Evolutionary conservation across 2,329 filamentous ascomycete genomes (phyloP), one percentile per base, ranked within the genome.

Genomic region (Periconia sp.): DNA sequence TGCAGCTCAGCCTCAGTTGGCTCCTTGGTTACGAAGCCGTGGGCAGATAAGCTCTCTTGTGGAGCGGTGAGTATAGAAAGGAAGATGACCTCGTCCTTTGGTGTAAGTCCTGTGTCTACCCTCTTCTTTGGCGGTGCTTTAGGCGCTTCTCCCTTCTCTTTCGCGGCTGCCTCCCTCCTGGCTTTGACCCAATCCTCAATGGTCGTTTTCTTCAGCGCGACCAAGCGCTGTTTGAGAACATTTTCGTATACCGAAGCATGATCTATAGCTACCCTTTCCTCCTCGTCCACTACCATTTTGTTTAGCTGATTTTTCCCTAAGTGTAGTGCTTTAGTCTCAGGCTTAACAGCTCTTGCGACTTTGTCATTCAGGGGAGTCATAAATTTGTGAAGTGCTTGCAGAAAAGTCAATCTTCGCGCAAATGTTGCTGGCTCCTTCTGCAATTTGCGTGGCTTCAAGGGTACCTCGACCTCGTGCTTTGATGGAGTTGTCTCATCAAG

Each of bases 161-260:
- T 54, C 36, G 59, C 50, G 21, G 61, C 22, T 28, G 60, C 50
- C 26, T 68, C 63, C 19, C 61, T 59, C 22, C 82, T 75, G 50
- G 86, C 83, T 21, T 82, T 78, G 46, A 82, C 81, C 89, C 92
- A 97, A 33, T 88, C 80, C 3, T 79, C 76, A 3, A 83, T 63
- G 1, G 75, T 77, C 87, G 95, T 92, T 49, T 86, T 87, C 61
- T 87, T 89, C 63, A 91, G 84, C 30, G 78, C 78, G 57, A 87
- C 79, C 45, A 97, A 86, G 23, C 84, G 84, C 53, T 90, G 88
- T 63, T 92, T 95, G 66, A 97, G 83, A 18, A 91, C 76, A 57
- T 95, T 96, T 6, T 80, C 76, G 61, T 99, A 99, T 19, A 97
- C 83, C 0, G 79, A 71, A 1, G 79, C 73, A 46, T 86, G 86